Evolutionary conservation across 2,329 filamentous ascomycete genomes (phyloP).

Genomic region (Scytalidium lignicola): DNA sequence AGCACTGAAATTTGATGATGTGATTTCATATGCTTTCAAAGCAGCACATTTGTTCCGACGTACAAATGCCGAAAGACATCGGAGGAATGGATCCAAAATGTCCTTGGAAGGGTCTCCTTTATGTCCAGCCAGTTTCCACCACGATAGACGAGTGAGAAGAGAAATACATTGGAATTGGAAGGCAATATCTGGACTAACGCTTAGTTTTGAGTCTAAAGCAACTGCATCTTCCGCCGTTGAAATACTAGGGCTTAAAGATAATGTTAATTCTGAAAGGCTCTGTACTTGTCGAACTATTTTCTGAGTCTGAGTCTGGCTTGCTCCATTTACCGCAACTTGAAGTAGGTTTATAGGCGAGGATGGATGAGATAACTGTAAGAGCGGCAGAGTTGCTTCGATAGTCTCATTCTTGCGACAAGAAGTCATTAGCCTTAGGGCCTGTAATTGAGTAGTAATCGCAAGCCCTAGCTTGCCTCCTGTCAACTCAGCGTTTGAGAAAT

Average conservation of each 20-base stretch:
- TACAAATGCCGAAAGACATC: conserved; percentile 56
- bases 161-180: conserved; percentile 62
- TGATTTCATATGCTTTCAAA: conserved; percentile 16
- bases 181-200: conserved; percentile 49
- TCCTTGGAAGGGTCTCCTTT: conserved; percentile 57
- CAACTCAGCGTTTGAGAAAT: conserved; percentile 46
- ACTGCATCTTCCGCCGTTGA: conserved; percentile 55
- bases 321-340: conserved; percentile 28
- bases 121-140: conserved; percentile 61
- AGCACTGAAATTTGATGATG: conserved; percentile 13
- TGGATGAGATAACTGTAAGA: conserved; percentile 46
- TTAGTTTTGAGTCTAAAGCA: conserved; percentile 48
- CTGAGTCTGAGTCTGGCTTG: conserved; percentile 34
- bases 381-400: conserved; percentile 51
- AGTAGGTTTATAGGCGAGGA: conserved; percentile 58
- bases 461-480: conserved; percentile 44
- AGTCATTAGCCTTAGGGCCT: conserved; percentile 59
- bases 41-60: conserved; percentile 37
- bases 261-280: conserved; percentile 56
- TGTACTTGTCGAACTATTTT: conserved; percentile 65
- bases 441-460: conserved; percentile 59
- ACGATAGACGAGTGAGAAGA: conserved; percentile 54
- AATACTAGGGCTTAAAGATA: conserved; percentile 64
- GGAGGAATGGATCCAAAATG: conserved; percentile 58
- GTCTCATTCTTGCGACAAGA: conserved; percentile 53